phyloP scores from a whole-genome alignment of 495 filamentous ascomycete species.

The Parachaetomium inaequale region DNA sequence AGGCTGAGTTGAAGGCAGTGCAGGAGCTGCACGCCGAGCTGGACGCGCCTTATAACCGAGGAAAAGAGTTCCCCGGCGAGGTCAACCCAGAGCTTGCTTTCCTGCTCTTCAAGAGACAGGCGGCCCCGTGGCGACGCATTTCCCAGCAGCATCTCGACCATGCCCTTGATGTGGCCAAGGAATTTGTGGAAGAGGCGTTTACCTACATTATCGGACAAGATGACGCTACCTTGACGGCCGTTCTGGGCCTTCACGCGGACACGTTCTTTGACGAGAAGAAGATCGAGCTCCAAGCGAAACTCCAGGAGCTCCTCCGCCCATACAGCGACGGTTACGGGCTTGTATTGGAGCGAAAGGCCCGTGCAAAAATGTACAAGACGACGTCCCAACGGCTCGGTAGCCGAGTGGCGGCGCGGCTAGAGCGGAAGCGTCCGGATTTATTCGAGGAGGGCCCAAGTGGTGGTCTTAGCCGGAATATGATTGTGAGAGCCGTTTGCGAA shows the following conservation, averaged over 20 bases:
- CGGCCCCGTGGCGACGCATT: conserved; percentile 24
- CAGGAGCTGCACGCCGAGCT: conserved; percentile 16
- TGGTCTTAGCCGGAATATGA: not conserved
- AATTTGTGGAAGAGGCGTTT: conserved; percentile 24
- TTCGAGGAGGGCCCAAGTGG: not conserved
- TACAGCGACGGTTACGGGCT: conserved; percentile 1
- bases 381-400: not conserved
- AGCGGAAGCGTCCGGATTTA: not conserved
- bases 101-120: conserved; percentile 27
- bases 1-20: conserved; percentile 13
- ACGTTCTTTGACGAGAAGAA: conserved; percentile 39
- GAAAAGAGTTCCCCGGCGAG: conserved; percentile 25
- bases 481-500: not conserved
- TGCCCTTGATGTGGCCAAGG: conserved; percentile 7
- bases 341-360: not conserved
- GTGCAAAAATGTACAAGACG: not conserved
- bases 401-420: not conserved
- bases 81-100: conserved; percentile 21
- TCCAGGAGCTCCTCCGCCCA: conserved; percentile 38
- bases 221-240: conserved; percentile 15
- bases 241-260: conserved; percentile 31
- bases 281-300: conserved; percentile 20
- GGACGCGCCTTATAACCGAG: conserved; percentile 20
- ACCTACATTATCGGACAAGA: conserved; percentile 19
- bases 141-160: conserved; percentile 19